A percentile compares a stretch with the other conserved stretches of the same genome.
phyloP scores from a whole-genome alignment of 495 filamentous ascomycete species.

The Penicillium bialowiezense region DNA sequence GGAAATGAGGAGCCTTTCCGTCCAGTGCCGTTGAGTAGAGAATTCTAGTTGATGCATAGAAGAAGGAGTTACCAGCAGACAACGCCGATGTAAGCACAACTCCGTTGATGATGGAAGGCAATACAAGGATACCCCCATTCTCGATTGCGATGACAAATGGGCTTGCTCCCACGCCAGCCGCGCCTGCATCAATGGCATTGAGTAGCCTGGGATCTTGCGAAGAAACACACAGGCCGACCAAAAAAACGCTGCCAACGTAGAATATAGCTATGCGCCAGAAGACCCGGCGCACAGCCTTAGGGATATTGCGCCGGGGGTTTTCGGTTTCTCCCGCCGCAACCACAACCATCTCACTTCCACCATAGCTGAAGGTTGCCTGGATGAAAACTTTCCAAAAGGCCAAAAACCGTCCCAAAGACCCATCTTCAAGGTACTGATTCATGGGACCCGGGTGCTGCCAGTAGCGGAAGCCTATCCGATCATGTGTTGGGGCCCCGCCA shows the following conservation, averaged over 20 bases:
- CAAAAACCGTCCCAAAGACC: conserved; percentile 40
- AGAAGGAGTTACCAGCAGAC: conserved; percentile 67
- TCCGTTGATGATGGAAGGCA: conserved; percentile 73
- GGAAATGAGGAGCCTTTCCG: conserved; percentile 60
- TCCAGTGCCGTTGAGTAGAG: conserved; percentile 66
- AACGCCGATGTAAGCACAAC: conserved; percentile 62
- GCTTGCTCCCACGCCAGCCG: conserved; percentile 33
- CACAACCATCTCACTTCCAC: conserved; percentile 66
- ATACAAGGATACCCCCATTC: conserved; percentile 58
- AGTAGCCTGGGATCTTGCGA: conserved; percentile 14
- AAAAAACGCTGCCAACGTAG: conserved; percentile 57
- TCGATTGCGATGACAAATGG: conserved; percentile 41
- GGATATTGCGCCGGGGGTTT: conserved; percentile 72
- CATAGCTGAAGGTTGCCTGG: conserved; percentile 45
- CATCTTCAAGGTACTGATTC: conserved; percentile 36
- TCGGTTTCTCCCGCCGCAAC: conserved; percentile 76
- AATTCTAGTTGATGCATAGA: conserved; percentile 69
- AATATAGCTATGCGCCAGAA: conserved; percentile 83
- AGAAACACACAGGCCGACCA: conserved; percentile 47
- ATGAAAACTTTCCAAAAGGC: conserved; percentile 39
- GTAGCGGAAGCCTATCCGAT: conserved; percentile 38
- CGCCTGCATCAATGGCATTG: conserved; percentile 34
- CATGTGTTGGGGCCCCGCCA: conserved; percentile 23
- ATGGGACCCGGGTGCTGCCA: conserved; percentile 51
- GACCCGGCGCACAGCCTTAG: conserved; percentile 71